These are phyloP conservation scores for Flueggea neowawraea DNA, from an alignment of 441 rosid species.

Conservation along the genomic window DNA sequence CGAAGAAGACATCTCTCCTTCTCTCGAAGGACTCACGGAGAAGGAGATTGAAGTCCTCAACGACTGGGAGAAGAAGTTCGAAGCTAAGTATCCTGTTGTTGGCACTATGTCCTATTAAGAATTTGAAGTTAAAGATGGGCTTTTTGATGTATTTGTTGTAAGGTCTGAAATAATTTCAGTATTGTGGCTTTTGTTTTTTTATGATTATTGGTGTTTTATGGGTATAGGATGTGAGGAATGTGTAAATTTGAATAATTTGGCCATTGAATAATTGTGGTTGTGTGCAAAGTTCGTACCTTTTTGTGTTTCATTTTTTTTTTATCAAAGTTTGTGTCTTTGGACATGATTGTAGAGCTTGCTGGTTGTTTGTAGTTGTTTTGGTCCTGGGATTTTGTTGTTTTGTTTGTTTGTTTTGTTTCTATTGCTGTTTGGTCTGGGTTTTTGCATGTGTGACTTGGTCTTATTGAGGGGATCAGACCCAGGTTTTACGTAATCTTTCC, in stretches of 20 bases:
- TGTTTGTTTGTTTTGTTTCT: too few species aligned
- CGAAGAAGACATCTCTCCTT: constrained; percentile 61
- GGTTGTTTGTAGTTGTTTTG: neutral
- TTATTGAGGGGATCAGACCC: too few species aligned
- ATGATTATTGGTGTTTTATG: neutral
- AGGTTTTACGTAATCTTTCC: too few species aligned
- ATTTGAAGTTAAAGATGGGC: neutral
- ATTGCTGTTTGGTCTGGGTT: too few species aligned
- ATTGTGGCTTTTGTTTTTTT: too few species aligned
- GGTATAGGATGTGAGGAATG: neutral
- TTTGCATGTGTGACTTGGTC: too few species aligned
- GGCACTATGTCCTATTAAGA: constrained; percentile 51
- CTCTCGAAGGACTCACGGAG: constrained; percentile 66
- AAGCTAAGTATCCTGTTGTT: constrained; percentile 81
- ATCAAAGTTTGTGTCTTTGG: neutral
- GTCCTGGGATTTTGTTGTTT: too few species aligned
- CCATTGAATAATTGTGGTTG: constrained; percentile 12
- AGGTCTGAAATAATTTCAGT: too few species aligned
- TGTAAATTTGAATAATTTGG: neutral
- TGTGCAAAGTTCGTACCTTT: neutral
- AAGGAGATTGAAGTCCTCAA: constrained; percentile 70
- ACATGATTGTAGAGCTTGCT: neutral
- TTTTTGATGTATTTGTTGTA: neutral
- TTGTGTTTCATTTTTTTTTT: neutral
- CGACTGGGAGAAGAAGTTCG: constrained; percentile 91